Conservation (phyloP, 2,329 filamentous ascomycete genomes). For the Botrytis squamosa region DNA sequence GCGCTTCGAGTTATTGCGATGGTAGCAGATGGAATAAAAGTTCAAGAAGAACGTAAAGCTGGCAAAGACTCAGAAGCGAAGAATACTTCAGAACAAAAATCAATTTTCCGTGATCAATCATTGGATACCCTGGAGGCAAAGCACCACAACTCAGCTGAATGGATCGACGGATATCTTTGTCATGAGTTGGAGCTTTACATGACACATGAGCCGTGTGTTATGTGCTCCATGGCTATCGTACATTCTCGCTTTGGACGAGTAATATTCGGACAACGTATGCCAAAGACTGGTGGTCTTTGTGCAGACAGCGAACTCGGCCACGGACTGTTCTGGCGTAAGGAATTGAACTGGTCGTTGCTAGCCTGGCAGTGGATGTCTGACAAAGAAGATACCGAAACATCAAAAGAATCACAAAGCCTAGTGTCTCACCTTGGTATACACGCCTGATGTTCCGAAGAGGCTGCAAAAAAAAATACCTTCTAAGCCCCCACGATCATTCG, state of each 20-base stretch:
- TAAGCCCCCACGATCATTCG: neutral
- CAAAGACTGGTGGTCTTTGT: constrained; percentile 76
- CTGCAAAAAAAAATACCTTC: neutral
- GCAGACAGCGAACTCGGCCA: constrained; percentile 69
- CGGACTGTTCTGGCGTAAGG: constrained; percentile 68
- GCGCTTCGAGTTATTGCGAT: constrained; percentile 79
- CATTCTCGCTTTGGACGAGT: constrained; percentile 89
- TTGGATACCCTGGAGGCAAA: constrained; percentile 63
- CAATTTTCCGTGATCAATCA: constrained; percentile 66
- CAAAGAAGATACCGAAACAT: neutral
- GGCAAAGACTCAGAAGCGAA: constrained; percentile 31
- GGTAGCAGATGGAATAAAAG: constrained; percentile 61
- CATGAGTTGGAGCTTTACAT: constrained; percentile 91
- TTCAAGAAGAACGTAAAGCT: constrained; percentile 30
- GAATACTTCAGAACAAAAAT: constrained; percentile 33
- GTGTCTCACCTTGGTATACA: neutral
- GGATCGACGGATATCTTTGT: constrained; percentile 82
- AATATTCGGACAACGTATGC: constrained; percentile 78
- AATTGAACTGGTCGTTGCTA: constrained; percentile 83
- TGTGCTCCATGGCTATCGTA: constrained; percentile 95
- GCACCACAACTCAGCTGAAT: constrained; percentile 59
- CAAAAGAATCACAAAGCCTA: neutral
- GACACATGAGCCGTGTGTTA: constrained; percentile 93
- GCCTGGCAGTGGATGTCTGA: constrained; percentile 61
- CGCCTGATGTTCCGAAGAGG: neutral